Evolutionary conservation across 2,329 filamentous ascomycete species (phyloP).

Genomic region (Aspergillus clavatus): DNA sequence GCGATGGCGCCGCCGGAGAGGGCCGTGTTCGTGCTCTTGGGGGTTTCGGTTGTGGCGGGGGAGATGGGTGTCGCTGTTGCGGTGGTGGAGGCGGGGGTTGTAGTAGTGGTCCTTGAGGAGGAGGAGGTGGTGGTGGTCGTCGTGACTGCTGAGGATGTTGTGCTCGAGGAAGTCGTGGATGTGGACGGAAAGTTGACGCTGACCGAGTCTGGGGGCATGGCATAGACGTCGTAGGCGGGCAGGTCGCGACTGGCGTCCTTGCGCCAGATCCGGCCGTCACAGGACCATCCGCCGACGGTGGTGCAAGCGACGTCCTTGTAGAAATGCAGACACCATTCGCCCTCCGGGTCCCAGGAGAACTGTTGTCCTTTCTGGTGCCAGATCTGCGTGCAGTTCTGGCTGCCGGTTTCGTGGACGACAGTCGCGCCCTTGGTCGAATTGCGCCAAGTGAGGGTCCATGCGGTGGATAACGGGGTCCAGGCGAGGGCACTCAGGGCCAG

Average conservation of each 20-base stretch:
- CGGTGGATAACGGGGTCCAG: not conserved
- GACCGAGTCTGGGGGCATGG: conserved; percentile 6
- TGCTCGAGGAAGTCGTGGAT: conserved; percentile 2
- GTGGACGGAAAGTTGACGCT: not conserved
- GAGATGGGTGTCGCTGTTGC: not conserved
- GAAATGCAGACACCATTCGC: conserved; percentile 12
- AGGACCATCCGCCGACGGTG: conserved; percentile 4
- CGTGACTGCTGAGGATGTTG: not conserved
- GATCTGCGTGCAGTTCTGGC: conserved; percentile 10
- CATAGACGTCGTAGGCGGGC: conserved; percentile 11
- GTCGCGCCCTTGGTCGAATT: conserved; percentile 7
- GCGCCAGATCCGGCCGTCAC: conserved; percentile 9
- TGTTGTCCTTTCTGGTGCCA: conserved; percentile 9
- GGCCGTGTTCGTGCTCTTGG: not conserved
- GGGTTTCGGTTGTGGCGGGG: not conserved
- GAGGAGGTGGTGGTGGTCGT: conserved; percentile 1
- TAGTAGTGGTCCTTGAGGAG: not conserved
- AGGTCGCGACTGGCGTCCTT: conserved; percentile 6
- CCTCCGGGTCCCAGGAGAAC: conserved; percentile 13
- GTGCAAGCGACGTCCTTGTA: conserved; percentile 8
- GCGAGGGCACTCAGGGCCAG: not conserved
- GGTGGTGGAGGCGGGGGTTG: conserved; percentile 1
- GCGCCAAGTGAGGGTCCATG: conserved; percentile 14
- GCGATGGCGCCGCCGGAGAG: conserved; percentile 7
- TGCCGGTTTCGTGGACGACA: conserved; percentile 1